Conservation (phyloP, 2,329 filamentous ascomycete species). For the Penicillium concentricum region DNA sequence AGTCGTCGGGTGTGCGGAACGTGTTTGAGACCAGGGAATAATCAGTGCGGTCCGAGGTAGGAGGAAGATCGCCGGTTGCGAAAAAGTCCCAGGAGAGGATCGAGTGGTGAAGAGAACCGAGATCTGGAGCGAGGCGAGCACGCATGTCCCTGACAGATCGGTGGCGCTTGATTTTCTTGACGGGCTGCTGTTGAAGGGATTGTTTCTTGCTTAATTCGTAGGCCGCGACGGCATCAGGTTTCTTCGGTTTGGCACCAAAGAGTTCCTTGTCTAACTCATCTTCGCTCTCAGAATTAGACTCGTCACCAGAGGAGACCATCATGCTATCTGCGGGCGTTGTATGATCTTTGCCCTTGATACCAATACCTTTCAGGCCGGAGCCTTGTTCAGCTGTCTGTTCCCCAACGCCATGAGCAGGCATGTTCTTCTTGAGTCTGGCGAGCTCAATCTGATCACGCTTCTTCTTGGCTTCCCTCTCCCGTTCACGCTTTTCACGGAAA, state of each 20-base stretch:
- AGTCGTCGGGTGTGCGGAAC: conserved; percentile 73
- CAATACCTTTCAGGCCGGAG: conserved; percentile 71
- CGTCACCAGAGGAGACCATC: conserved; percentile 72
- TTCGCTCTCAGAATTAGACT: conserved; percentile 72
- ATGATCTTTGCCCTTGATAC: conserved; percentile 76
- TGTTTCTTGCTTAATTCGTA: conserved; percentile 49
- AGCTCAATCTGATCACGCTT: conserved; percentile 70
- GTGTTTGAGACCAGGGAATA: conserved; percentile 75
- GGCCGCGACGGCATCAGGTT: conserved; percentile 43
- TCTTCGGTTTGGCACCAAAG: conserved; percentile 49
- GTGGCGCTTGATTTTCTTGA: conserved; percentile 78
- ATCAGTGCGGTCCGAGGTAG: conserved; percentile 64
- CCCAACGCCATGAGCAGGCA: conserved; percentile 51
- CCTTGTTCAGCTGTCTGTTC: conserved; percentile 69
- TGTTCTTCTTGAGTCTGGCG: conserved; percentile 63
- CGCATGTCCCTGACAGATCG: conserved; percentile 91
- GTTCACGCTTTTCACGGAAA: conserved; percentile 72
- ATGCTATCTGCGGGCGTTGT: conserved; percentile 71
- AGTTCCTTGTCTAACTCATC: conserved; percentile 72
- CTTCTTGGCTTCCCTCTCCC: conserved; percentile 71
- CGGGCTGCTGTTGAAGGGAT: conserved; percentile 63
- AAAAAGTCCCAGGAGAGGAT: conserved; percentile 96
- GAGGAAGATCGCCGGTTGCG: conserved; percentile 81
- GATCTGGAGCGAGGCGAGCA: conserved; percentile 83
- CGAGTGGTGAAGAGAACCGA: conserved; percentile 78